Conservation (phyloP, 1,139 yeast genomes). For the Pichia sp. region DNA sequence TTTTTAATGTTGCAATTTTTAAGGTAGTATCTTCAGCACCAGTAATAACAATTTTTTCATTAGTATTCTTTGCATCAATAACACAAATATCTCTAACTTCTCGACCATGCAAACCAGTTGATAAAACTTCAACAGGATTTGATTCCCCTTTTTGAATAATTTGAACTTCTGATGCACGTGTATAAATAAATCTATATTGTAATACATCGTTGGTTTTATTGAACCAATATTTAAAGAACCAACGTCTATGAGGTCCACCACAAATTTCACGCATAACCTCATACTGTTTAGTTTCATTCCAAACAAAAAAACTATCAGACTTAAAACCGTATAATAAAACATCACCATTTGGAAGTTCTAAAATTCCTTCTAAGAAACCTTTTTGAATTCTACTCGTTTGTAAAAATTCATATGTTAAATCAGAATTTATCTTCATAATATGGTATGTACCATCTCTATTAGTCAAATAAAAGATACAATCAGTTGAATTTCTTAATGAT, state of each 20-base stretch:
- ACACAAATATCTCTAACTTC: slow-evolving; percentile 69
- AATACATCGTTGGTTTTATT: slow-evolving; percentile 15
- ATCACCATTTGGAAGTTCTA: slow-evolving; percentile 36
- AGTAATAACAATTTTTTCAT: slow-evolving; percentile 45
- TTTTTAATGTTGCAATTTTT: slow-evolving; percentile 44
- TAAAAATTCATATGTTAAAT: slow-evolving; percentile 29
- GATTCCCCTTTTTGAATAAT: slow-evolving; percentile 25
- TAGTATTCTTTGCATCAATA: slow-evolving; percentile 25
- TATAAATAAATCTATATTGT: slow-evolving; percentile 39
- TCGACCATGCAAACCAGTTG: slow-evolving; percentile 80
- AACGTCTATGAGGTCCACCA: slow-evolving; percentile 87
- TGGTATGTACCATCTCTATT: slow-evolving; percentile 63
- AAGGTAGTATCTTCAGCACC: slow-evolving; percentile 90
- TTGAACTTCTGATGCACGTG: slow-evolving; percentile 46
- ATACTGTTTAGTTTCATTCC: slow-evolving; percentile 74
- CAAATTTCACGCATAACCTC: slow-evolving; percentile 71
- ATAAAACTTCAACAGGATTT: slow-evolving; percentile 28
- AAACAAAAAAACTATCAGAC: slow-evolving; percentile 69
- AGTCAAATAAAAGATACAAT: slow-evolving; percentile 36
- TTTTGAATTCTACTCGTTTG: slow-evolving; percentile 62
- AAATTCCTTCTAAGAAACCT: slow-evolving; percentile 78
- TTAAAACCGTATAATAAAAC: slow-evolving; percentile 73
- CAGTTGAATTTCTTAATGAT: slow-evolving; percentile 29
- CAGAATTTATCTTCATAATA: slow-evolving; percentile 26
- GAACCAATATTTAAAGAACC: slow-evolving; percentile 44